These are phyloP conservation scores for Globisporangium spiculum DNA, from an alignment of 352 stramenopile species.

Conservation along the genomic window DNA sequence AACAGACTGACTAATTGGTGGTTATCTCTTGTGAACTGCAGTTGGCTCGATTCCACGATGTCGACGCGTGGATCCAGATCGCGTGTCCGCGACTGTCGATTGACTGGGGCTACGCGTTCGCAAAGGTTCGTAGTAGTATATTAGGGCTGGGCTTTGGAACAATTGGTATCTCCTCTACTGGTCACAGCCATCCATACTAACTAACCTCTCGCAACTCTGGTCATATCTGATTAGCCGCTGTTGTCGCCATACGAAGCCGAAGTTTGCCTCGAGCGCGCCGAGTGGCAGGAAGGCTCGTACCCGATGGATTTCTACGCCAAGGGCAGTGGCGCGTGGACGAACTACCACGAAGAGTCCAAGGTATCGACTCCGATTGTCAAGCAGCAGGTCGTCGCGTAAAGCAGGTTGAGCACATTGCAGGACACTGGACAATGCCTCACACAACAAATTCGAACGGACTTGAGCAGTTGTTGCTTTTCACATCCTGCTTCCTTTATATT, in stretches of 20 bases:
- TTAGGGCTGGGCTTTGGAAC: too few species aligned
- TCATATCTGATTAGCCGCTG: slow-evolving; percentile 63
- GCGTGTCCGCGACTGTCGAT: slow-evolving; percentile 98
- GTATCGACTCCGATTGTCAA: slow-evolving; percentile 12
- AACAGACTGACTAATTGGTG: not conserved
- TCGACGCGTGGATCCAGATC: slow-evolving; percentile 99
- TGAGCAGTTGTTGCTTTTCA: not conserved
- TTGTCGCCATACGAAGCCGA: slow-evolving; percentile 97
- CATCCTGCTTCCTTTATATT: not conserved
- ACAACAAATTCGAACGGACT: not conserved
- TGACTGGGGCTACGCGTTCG: slow-evolving; percentile 98
- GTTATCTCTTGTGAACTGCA: slow-evolving; percentile 23
- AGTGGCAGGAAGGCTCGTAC: slow-evolving; percentile 90
- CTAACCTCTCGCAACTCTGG: not conserved
- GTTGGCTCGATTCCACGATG: slow-evolving; percentile 80
- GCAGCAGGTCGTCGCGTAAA: slow-evolving; percentile 6
- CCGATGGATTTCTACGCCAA: slow-evolving; percentile 99
- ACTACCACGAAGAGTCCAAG: slow-evolving; percentile 87
- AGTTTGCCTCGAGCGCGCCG: slow-evolving; percentile 89
- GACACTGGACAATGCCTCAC: not conserved
- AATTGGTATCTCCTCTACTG: not conserved
- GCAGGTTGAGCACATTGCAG: not conserved
- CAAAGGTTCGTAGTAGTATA: slow-evolving; percentile 51
- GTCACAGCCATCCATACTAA: not conserved
- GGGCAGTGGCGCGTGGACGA: slow-evolving; percentile 95